phyloP scores from a whole-genome alignment of 371 early-diverging fungal species.

The Mucor saturninus region DNA sequence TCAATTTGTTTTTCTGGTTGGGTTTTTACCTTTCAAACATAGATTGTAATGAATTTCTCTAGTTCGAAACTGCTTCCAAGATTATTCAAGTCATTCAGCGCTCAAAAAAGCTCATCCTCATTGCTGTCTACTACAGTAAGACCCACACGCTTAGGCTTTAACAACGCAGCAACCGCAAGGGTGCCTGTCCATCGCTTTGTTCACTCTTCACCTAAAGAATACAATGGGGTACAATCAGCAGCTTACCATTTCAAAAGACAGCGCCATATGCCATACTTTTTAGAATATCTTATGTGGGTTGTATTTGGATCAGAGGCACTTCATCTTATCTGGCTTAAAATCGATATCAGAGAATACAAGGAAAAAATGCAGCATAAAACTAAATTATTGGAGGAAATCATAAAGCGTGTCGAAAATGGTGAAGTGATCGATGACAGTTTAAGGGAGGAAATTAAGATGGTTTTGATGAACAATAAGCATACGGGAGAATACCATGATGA shows the following conservation, averaged over 20 bases:
- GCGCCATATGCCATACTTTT: slow-evolving; percentile 47
- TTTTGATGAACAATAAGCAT: slow-evolving; percentile 32
- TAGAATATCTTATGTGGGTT: slow-evolving; percentile 58
- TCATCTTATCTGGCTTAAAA: slow-evolving; percentile 56
- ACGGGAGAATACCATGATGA: slow-evolving; percentile 33
- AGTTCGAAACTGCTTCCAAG: not conserved
- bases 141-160: not conserved
- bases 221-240: slow-evolving; percentile 28
- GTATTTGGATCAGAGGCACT: slow-evolving; percentile 56
- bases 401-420: slow-evolving; percentile 44
- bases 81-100: not conserved
- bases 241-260: slow-evolving; percentile 53
- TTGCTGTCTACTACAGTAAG: not conserved
- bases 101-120: not conserved
- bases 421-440: slow-evolving; percentile 37
- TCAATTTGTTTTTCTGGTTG: no score
- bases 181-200: slow-evolving; percentile 13
- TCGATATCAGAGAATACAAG: slow-evolving; percentile 52
- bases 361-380: slow-evolving; percentile 51
- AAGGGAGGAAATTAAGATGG: slow-evolving; percentile 47
- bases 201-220: slow-evolving; percentile 28
- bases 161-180: slow-evolving; percentile 8
- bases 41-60: no score
- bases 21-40: no score
- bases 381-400: slow-evolving; percentile 41